Evolutionary conservation across 2,329 filamentous ascomycete species (phyloP).

Genomic region (Fusarium torreyae): DNA sequence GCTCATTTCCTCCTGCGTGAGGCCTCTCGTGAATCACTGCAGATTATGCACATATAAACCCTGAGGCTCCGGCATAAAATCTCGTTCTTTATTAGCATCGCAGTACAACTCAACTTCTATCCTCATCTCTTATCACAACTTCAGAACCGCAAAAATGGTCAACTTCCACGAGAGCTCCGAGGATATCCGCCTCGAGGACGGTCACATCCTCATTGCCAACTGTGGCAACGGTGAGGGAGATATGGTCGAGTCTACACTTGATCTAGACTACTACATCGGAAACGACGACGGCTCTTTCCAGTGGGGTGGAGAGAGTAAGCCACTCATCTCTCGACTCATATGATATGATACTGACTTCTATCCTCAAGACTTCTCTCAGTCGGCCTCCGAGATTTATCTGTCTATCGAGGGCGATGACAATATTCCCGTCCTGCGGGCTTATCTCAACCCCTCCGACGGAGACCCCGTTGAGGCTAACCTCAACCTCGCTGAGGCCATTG

Average conservation of each 20-base stretch:
- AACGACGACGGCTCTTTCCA: slow-evolving; percentile 66
- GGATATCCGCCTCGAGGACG: slow-evolving; percentile 65
- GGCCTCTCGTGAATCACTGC: slow-evolving; percentile 32
- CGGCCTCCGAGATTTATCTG: slow-evolving; percentile 64
- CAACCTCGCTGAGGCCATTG: slow-evolving; percentile 70
- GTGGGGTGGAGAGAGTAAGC: slow-evolving; percentile 59
- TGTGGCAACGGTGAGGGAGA: slow-evolving; percentile 61
- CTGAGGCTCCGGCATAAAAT: not conserved
- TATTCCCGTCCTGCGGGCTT: slow-evolving; percentile 68
- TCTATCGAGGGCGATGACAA: slow-evolving; percentile 64
- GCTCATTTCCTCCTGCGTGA: slow-evolving; percentile 9
- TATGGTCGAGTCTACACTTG: slow-evolving; percentile 60
- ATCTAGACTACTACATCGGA: slow-evolving; percentile 66
- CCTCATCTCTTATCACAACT: not conserved
- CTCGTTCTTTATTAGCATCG: slow-evolving; percentile 1
- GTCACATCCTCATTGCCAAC: slow-evolving; percentile 63
- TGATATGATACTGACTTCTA: not conserved
- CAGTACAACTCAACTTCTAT: not conserved
- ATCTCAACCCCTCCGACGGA: slow-evolving; percentile 60
- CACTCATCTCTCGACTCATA: fast-evolving
- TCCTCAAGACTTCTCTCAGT: slow-evolving; percentile 59
- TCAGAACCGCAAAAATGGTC: slow-evolving; percentile 33
- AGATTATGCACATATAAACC: slow-evolving; percentile 19
- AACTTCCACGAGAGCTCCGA: slow-evolving; percentile 65
- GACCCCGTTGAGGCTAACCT: slow-evolving; percentile 61